Evolutionary conservation across 345 rosid species (phyloP).

Genomic region (Populus davidiana): DNA sequence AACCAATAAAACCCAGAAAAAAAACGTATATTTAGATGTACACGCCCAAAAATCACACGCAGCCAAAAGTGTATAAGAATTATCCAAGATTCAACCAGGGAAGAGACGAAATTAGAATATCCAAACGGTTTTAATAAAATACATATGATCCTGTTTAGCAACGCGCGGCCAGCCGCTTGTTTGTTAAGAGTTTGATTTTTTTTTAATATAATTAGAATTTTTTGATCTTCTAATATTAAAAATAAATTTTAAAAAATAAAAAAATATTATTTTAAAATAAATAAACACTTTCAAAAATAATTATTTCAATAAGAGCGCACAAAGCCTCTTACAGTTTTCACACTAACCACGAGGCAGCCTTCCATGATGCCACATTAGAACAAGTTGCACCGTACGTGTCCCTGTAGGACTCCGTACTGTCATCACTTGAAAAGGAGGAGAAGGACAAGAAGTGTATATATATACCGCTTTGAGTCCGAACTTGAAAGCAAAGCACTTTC

Average conservation of each 20-base stretch:
- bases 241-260: too few species aligned
- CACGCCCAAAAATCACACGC: neutral
- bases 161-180: too few species aligned
- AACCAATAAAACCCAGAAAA: neutral
- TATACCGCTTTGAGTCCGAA: neutral
- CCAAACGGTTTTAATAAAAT: too few species aligned
- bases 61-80: too few species aligned
- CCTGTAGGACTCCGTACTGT: neutral
- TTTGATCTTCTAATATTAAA: too few species aligned
- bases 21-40: neutral
- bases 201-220: too few species aligned
- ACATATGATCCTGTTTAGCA: too few species aligned
- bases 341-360: neutral
- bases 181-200: too few species aligned
- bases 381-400: constrained; percentile 1
- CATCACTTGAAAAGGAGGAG: neutral
- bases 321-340: neutral
- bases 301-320: neutral
- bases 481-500: neutral
- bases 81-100: too few species aligned
- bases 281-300: accelerated
- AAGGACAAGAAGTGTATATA: neutral
- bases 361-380: neutral
- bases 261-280: too few species aligned
- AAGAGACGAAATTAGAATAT: too few species aligned